Base-by-base conservation (phyloP, 2,329 filamentous ascomycete species). In the Neofusicoccum ribis region DNA sequence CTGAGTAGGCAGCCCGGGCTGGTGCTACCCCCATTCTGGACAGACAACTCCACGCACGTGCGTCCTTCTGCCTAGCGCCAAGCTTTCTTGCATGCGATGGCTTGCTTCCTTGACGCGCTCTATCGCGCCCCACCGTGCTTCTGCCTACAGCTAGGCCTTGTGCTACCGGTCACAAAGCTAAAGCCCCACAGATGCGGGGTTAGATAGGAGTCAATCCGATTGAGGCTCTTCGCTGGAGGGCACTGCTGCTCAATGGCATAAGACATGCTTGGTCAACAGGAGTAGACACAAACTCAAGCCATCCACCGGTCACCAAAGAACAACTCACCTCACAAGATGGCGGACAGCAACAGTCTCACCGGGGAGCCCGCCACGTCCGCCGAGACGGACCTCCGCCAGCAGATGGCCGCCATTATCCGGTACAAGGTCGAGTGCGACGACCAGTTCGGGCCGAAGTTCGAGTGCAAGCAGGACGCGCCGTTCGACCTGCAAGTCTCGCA, bases 381-480 rank as follows among this genome's bases (percentile, higher is more conserved):
- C 27, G 41, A 17, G 23, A 46, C 17, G 27, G 54, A 59, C 41
- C 54, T 59, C 27, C 54, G 54, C 54, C 34, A 46, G 54, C 23
- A 47, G 41, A 46, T 59, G 41, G 15, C 17, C 1, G 39, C 41
- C 23, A 34, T 47, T 39, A 62, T 62, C 44, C 58, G 58, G 17
- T 62, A 62, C 43, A 62, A 62, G 17, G 58, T 62, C 34, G 58
- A 62, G 46, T 62, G 58, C 15, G 58, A 62, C 5, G 58, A 62
- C 34, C 23, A 62, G 58, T 62, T 36, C 11, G 58, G 58, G 2
- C 58, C 58, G 8, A 31, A 47, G 11, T 62, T 62, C 58, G 58
- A 62, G 3, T 15, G 31, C 44, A 50, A 50, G 58, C 58, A 62
- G 36, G 46, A 62, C 36, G 39, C n/a, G 31, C 58, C 58, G 11